Evolutionary conservation across 495 filamentous ascomycete species (phyloP).

Genomic region (Pyrenula aspistea): DNA sequence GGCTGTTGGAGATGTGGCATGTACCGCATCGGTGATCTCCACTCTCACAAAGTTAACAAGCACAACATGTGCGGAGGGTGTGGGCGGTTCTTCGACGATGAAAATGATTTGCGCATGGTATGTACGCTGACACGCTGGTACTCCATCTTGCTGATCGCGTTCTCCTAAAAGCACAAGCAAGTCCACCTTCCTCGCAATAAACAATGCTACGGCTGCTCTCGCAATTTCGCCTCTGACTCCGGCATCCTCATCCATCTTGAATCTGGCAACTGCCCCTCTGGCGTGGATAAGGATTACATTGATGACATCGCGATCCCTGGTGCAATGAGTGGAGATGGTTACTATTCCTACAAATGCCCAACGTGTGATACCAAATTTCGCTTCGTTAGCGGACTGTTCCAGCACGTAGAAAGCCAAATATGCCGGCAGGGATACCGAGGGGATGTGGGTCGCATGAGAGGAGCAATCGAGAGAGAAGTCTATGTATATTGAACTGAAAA

Average conservation of each 20-base stretch:
- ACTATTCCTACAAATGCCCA: too few species aligned
- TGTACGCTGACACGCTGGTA: constrained; percentile 1
- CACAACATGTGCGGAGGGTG: constrained; percentile 3
- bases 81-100: constrained; percentile 1
- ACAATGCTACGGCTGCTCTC: constrained; percentile 9
- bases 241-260: constrained; percentile 11
- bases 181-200: constrained; percentile 5
- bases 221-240: constrained; percentile 8
- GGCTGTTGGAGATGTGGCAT: constrained; percentile 4
- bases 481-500: too few species aligned
- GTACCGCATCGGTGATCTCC: constrained; percentile 1
- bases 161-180: constrained; percentile 8
- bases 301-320: constrained; percentile 4
- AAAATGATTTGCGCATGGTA: constrained; percentile 5
- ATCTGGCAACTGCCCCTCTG: constrained; percentile 6
- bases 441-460: too few species aligned
- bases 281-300: constrained; percentile 2
- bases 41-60: constrained; percentile 4
- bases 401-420: too few species aligned
- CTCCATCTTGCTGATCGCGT: constrained; percentile 2
- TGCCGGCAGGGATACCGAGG: too few species aligned
- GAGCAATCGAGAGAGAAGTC: too few species aligned
- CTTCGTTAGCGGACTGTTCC: too few species aligned
- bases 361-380: too few species aligned
- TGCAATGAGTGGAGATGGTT: too few species aligned